Evolutionary conservation across 176 grass and related monocot species (phyloP).

Genomic region (Pontederia paniculata): DNA sequence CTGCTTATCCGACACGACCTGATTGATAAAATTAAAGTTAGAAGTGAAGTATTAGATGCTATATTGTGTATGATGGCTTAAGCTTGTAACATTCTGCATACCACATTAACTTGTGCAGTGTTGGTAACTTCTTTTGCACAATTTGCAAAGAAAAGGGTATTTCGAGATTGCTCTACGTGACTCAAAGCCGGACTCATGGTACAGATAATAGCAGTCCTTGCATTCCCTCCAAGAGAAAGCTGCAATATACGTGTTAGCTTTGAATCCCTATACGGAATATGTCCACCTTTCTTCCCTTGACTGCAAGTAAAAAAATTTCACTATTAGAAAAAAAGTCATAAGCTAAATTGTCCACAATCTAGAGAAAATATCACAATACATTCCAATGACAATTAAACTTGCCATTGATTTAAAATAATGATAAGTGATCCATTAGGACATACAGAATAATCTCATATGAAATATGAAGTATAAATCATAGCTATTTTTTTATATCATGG

Average conservation of each 20-base stretch:
- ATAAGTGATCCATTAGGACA: too few species aligned
- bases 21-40: slow-evolving; percentile 16
- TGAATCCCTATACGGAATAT: slow-evolving; percentile 89
- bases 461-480: too few species aligned
- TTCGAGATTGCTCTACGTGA: slow-evolving; percentile 88
- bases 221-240: slow-evolving; percentile 92
- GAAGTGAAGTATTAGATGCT: neutral
- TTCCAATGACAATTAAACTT: too few species aligned
- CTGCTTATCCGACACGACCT: slow-evolving; percentile 93
- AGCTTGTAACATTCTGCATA: slow-evolving; percentile 17
- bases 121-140: slow-evolving; percentile 92
- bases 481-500: too few species aligned
- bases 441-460: too few species aligned
- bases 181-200: slow-evolving; percentile 87
- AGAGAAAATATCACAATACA: too few species aligned
- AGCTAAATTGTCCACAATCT: slow-evolving; percentile 4
- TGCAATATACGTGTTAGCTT: slow-evolving; percentile 94
- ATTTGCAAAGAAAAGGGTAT: slow-evolving; percentile 86
- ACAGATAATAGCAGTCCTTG: slow-evolving; percentile 91
- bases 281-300: slow-evolving; percentile 58
- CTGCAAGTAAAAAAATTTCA: slow-evolving; percentile 31
- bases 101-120: slow-evolving; percentile 93
- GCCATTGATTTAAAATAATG: too few species aligned
- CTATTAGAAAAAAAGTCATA: slow-evolving; percentile 2
- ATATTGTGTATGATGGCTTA: neutral